Base-by-base conservation (phyloP, 2,329 filamentous ascomycete genomes). In the Fonsecaea monophora region DNA sequence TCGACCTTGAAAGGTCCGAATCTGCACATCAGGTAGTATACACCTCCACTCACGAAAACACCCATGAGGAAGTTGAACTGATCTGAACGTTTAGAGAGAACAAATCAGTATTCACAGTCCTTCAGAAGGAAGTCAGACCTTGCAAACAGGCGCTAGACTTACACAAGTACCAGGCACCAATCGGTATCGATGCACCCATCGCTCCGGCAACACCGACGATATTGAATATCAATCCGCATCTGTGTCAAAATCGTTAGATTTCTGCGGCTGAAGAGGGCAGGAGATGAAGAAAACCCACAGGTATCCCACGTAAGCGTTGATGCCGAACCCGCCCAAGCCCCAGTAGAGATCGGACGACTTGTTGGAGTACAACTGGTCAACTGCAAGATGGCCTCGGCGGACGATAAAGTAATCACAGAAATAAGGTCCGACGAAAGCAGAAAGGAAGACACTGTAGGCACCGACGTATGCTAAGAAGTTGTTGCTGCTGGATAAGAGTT, bases 371-470 rank as follows among this genome's bases (percentile, higher is more conserved):
- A 97, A 85, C 62, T 92, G 88, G 73, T 87, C 89, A 71, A 94
- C 83, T 71, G 93, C 87, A 2, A 96, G 82, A 77, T 93, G 96
- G 5, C 94, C 94, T 66, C 85, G 88, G 65, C 93, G 90, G 4
- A 97, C 91, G 63, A 90, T 69, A 78, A 96, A 97, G 82, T 97
- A 97, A 78, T 97, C 93, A 72, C 84, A 86, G 67, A 92, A 82
- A 81, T 96, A 94, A 70, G 96, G 92, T n/a, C 94, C 93, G 0
- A 92, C 92, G 69, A 97, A 96, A 54, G 91, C 92, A 67, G 91
- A 94, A n/a, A 97, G 85, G 80, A 97, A 97, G 63, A 97, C 92
- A 3, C 90, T 93, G 82, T 97, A 97, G 1, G 94, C 90, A 0
- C 91, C 94, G 0, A 97, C 86, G 76, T 96, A 97, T 4, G 92